Base-by-base conservation (phyloP, 2,329 filamentous ascomycete genomes). In the Colletotrichum viniferum region DNA sequence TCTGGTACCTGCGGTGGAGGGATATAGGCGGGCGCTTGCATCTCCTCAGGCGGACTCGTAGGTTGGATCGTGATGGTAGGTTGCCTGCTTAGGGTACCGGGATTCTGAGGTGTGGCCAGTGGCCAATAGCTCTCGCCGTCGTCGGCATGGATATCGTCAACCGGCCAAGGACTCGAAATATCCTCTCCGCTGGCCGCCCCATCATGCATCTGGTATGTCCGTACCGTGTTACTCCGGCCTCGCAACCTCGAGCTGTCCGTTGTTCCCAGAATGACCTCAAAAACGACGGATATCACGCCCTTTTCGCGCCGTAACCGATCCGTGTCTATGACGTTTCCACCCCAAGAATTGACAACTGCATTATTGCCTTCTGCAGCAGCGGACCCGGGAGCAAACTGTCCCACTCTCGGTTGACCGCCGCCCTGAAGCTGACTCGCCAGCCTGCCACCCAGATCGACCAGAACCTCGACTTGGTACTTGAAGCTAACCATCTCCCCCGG, bases 401-500 rank as follows among this genome's bases (percentile, higher is more conserved):
- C 87, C 79, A 83, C 84, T 81, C 85, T 86, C 80, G 86, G 81
- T 86, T 91, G 90, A 21, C 92, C 85, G 78, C 91, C 90, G 56
- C 92, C 90, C 80, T 95, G 93, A 66, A 92, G 84, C 77, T 95
- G 92, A n/a, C 91, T 92, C 3, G 93, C 91, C 55, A 98, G 86
- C 82, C 95, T 97, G 48, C 96, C 96, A 62, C 97, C 96, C 1
- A 98, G 89, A 81, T 99, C 97, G 26, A 98, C 92, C 32, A 98
- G 93, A 4, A 98, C 95, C 83, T 99, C 97, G 24, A 98, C 90
- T 78, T 96, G 95, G 81, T 99, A 98, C 79, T 94, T 95, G 87
- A 99, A 98, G 79, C 93, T 96, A 78, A 99, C 97, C 93, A 98
- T 97, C 38, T 95, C 93, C 5, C 96, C 96, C 0, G 97, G 97